Evolutionary conservation across 306 rosid genomes (phyloP).

Genomic region (Senna tora): DNA sequence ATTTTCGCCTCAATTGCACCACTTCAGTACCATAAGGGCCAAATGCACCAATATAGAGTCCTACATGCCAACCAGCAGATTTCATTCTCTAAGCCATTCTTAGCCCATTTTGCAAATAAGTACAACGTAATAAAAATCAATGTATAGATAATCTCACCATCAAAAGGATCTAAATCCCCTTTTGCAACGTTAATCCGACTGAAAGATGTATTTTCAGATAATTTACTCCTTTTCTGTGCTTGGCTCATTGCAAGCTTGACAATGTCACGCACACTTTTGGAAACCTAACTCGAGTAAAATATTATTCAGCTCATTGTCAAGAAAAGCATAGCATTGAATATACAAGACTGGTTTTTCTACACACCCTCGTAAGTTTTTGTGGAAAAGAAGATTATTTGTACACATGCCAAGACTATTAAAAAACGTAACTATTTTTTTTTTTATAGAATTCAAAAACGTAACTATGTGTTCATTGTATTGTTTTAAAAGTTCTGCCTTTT

Average conservation of each 20-base stretch:
- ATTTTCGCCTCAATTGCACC: conserved; percentile 85
- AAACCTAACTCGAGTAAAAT: conserved; percentile 53
- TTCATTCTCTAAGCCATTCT: conserved; percentile 22
- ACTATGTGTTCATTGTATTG: not conserved
- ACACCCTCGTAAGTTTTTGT: not conserved
- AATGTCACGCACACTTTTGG: conserved; percentile 82
- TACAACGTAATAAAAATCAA: conserved; percentile 3
- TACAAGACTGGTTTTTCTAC: not conserved
- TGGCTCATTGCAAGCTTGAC: conserved; percentile 87
- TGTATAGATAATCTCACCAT: conserved; percentile 56
- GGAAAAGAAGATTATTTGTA: conserved; percentile 9
- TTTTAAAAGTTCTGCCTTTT: conserved; percentile 3
- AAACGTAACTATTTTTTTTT: too few relatives aligned
- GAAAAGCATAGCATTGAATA: conserved; percentile 24
- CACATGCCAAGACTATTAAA: too few relatives aligned
- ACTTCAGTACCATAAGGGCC: conserved; percentile 95
- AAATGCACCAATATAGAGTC: conserved; percentile 94
- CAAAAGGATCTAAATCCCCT: conserved; percentile 88
- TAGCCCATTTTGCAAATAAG: conserved; percentile 18
- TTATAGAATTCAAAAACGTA: conserved; percentile 3
- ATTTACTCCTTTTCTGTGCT: conserved; percentile 78
- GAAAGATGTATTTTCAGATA: conserved; percentile 76
- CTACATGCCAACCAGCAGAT: conserved; percentile 52
- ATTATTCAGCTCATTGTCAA: conserved; percentile 33
- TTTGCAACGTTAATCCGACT: conserved; percentile 65